Evolutionary conservation across 345 rosid species (phyloP).

Genomic region (Hibiscus tridactylites): DNA sequence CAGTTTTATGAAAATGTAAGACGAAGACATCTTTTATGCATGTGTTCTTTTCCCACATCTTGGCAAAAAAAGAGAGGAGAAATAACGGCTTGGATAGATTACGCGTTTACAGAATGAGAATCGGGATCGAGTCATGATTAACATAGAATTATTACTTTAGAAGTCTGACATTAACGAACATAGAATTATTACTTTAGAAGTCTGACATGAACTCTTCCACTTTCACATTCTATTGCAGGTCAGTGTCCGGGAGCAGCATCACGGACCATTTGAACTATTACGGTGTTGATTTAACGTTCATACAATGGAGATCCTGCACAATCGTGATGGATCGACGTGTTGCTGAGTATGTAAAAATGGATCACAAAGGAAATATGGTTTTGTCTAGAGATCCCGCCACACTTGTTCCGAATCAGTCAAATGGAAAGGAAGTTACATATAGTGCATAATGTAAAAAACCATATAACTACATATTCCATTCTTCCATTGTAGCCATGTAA

Average conservation of each 20-base stretch:
- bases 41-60: background rate
- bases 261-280: conserved; percentile 65
- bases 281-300: conserved; percentile 50
- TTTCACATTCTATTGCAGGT: conserved; percentile 32
- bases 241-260: conserved; percentile 69
- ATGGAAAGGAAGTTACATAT: conserved; percentile 8
- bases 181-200: background rate
- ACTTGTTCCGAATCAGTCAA: conserved; percentile 15
- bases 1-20: background rate
- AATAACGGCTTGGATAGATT: background rate
- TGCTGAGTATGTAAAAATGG: conserved; percentile 34
- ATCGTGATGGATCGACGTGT: conserved; percentile 48
- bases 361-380: conserved; percentile 54
- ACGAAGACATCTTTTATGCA: background rate
- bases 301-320: conserved; percentile 52
- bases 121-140: too few relatives aligned
- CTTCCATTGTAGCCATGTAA: background rate
- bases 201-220: background rate
- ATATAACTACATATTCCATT: background rate
- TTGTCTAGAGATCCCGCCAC: conserved; percentile 37
- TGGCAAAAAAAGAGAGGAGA: background rate
- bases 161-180: background rate
- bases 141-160: background rate
- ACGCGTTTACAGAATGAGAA: too few relatives aligned
- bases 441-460: background rate